Evolutionary conservation across 2,329 filamentous ascomycete genomes (phyloP), one percentile per base, ranked within the genome.

Genomic region (Phyllosticta paracitricarpa): DNA sequence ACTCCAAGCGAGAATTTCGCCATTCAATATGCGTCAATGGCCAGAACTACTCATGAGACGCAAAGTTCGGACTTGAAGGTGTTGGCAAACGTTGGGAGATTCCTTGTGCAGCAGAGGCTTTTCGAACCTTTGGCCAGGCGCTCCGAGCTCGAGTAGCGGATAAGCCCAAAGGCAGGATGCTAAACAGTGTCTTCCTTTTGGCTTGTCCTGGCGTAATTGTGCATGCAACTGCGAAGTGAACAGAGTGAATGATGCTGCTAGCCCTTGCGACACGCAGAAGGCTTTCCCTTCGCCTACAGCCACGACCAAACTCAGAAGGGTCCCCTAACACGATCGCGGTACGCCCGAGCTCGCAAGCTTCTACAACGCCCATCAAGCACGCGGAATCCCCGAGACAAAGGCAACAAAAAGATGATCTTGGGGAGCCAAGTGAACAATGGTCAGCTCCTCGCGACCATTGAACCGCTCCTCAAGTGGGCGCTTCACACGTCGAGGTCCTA

Each of bases 371-470:
- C 59, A 54, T 61, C 54, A 55, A 57, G 59, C 57, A 55, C 59
- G 28, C 28, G 59, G 54, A 57, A 51, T 57, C 59, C 59, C 59
- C 57, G 55, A 61, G 59, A 57, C 55, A 57, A 52, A 30, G 48
- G 55, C 54, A 57, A 55, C 59, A 61, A 56, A 62, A 62, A 62
- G 57, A 62, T 62, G 61, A 59, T 52, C 61, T 59, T 62, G 56
- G 51, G 60, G 40, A 56, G 56, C 61, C 61, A 35, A 53, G 64
- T 63, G 64, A 64, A 66, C 62, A 62, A 70, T 70, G 68, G 67
- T 66, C 64, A 66, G 65, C 57, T 64, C 65, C 62, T 66, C 71
- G 65, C 69, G 71, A 64, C 68, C 71, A 63, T 66, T 69, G 63
- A 54, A 64, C 62, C 66, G 66, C 56, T 63, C 66, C 19, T 64